Base-by-base conservation (phyloP, 129 eudicot species). In the Tagetes erecta region DNA sequence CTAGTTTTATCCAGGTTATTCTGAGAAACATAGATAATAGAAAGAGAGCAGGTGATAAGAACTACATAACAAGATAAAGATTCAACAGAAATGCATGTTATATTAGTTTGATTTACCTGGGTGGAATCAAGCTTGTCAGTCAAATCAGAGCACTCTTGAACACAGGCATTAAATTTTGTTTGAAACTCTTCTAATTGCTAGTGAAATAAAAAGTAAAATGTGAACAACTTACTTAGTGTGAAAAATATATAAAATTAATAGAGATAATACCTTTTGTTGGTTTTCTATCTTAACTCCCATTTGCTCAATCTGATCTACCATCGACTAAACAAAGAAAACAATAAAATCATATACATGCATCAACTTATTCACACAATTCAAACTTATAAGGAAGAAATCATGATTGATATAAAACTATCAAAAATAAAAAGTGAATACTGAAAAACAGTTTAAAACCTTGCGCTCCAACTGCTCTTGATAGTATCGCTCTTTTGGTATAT, bases 401-500 rank as follows among this genome's bases (percentile, higher is more conserved):
- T 34, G 20, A 33, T 59, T 6, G 1, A 59, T 37, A n/a, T 5
- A 38, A 1, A 63, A 63, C 31, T 46, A 63, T 12, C 68, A 63
- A n/a, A 34, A 5, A 38, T 64, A n/a, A 47, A 39, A n/a, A 64
- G 35, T 64, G 35, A 39, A 64, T 2, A 31, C 49, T 39, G 33
- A 64, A 40, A 39, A 39, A 64, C 3, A 2, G 13, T 40, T 27
- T 34, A 57, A 70, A 83, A 95, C 99, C 97, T 95, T 95, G 70
- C 87, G 71, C 73, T 95, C 97, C 80, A 80, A 82, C 79, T 91
- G 97, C 82, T 91, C 99, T 70, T 91, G 97, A 80, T 91, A 88
- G 79, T 95, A 95, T 72, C 99, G 84, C 50, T 95, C 99, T 74
- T 95, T 95, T 46, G 99, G 99, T 68, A 95, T 82, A 80, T 95